Conservation (phyloP, 495 filamentous ascomycete genomes). For the Clohesyomyces aquaticus region DNA sequence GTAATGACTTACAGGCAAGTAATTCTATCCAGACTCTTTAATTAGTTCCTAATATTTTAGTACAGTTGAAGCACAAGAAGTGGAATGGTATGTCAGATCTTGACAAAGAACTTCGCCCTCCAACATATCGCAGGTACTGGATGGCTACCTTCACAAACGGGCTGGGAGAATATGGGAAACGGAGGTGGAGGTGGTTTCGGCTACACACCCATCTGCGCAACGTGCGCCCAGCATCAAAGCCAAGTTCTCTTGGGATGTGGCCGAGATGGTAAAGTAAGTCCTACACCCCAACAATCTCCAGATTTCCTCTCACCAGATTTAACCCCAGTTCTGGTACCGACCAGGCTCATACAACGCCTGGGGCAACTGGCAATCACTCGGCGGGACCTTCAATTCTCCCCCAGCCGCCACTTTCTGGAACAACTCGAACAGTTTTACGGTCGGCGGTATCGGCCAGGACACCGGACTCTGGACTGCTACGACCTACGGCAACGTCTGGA, state of each 20-base stretch:
- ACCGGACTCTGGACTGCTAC: too few relatives aligned
- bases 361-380: slow-evolving; percentile 6
- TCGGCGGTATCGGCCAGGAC: too few relatives aligned
- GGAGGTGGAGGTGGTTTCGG: not conserved
- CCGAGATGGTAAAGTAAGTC: slow-evolving; percentile 3
- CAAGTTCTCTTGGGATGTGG: slow-evolving; percentile 7
- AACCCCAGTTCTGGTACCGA: not conserved
- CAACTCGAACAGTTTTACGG: too few relatives aligned
- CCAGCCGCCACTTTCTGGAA: slow-evolving; percentile 3
- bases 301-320: not conserved
- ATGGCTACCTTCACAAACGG: slow-evolving; percentile 5
- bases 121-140: not conserved
- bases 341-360: slow-evolving; percentile 1
- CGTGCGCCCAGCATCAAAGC: not conserved
- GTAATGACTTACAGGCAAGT: slow-evolving; percentile 6
- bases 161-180: not conserved
- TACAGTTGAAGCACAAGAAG: slow-evolving; percentile 3
- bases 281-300: not conserved
- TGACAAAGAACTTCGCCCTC: not conserved
- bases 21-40: not conserved
- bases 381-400: slow-evolving; percentile 13
- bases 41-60: not conserved
- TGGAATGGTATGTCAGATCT: slow-evolving; percentile 1
- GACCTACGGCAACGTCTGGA: too few relatives aligned
- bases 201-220: not conserved